Conservation (phyloP, 2,329 filamentous ascomycete genomes). For the Fusarium papillatum region DNA sequence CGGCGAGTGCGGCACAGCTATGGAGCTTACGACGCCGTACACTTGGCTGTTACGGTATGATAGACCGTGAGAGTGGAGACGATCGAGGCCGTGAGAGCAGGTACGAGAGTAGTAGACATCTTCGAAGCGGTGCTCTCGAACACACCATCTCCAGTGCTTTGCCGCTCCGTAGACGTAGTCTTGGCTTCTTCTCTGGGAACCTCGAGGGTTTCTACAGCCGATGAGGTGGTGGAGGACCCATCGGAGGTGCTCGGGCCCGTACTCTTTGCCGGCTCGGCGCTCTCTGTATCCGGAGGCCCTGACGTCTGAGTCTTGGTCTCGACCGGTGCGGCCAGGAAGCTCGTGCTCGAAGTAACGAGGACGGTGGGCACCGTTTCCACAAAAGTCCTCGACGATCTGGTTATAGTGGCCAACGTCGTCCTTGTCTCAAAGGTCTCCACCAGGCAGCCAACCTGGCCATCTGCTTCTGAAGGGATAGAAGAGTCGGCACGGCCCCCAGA, state of each 20-base stretch:
- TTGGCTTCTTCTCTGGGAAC: not conserved
- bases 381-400: not conserved
- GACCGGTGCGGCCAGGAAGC: not conserved
- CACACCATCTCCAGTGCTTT: not conserved
- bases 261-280: not conserved
- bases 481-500: slow-evolving; percentile 1
- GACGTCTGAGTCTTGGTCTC: not conserved
- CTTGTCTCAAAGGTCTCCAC: not conserved
- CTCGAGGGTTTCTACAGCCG: not conserved
- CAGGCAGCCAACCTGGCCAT: not conserved
- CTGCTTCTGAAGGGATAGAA: not conserved
- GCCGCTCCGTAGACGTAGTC: not conserved
- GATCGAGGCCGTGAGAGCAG: not conserved
- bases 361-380: not conserved
- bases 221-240: not conserved
- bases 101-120: not conserved
- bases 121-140: not conserved
- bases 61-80: slow-evolving; percentile 1
- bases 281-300: not conserved
- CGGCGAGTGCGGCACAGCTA: not conserved
- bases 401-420: not conserved
- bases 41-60: not conserved
- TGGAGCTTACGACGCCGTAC: not conserved
- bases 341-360: not conserved
- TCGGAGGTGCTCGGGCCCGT: not conserved